phyloP scores from a whole-genome alignment of 306 rosid species.

The Vigna nakashimae region DNA sequence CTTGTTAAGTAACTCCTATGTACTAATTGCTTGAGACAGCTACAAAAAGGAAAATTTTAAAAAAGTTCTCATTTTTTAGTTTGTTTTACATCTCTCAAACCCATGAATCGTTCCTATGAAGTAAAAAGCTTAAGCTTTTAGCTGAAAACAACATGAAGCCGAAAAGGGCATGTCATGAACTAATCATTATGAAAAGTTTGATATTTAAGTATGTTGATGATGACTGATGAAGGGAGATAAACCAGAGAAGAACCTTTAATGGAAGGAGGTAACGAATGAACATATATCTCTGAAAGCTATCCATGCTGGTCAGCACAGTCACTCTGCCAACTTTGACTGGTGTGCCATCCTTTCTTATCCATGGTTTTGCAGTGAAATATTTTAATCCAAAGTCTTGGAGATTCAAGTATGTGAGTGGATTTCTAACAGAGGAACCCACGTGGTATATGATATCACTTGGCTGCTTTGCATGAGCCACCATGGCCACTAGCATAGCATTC shows the following conservation, averaged over 20 bases:
- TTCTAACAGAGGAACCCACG: conserved; percentile 70
- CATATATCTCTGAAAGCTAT: conserved; percentile 74
- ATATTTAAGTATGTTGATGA: background rate
- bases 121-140: background rate
- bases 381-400: conserved; percentile 57
- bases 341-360: conserved; percentile 72
- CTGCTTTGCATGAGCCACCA: conserved; percentile 64
- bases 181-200: background rate
- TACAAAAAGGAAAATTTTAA: no score
- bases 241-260: conserved; percentile 58
- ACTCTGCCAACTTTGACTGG: conserved; percentile 63
- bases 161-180: no score
- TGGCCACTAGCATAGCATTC: conserved; percentile 69
- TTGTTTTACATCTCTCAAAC: no score
- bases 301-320: conserved; percentile 58
- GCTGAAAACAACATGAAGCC: background rate
- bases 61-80: no score
- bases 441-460: conserved; percentile 61
- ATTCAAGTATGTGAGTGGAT: conserved; percentile 44
- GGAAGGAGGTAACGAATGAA: conserved; percentile 67
- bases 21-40: no score
- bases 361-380: conserved; percentile 70
- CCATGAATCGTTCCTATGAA: no score
- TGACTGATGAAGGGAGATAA: background rate
- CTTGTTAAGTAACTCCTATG: background rate